Percentiles rank a stretch among this genome's conserved stretches.
These are phyloP conservation scores for Gracilaria vermiculophylla DNA, from an alignment of 23 red algal genomes.

Conservation along the genomic window DNA sequence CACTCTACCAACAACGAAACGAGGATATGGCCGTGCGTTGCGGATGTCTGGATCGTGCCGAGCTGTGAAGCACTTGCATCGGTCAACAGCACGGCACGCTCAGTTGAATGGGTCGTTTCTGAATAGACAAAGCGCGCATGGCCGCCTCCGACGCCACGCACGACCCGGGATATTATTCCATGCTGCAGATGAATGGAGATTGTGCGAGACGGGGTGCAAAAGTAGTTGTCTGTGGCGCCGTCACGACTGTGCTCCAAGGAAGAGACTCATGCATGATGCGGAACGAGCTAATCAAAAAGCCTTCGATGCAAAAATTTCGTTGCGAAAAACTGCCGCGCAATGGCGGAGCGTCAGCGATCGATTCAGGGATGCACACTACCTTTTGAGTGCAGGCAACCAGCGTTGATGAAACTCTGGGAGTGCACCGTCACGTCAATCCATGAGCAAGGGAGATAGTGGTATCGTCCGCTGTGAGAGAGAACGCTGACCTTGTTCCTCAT, in stretches of 20 bases:
- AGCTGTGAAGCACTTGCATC: background rate
- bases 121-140: background rate
- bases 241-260: too few species aligned
- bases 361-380: too few species aligned
- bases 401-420: too few species aligned
- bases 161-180: background rate
- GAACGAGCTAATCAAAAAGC: background rate
- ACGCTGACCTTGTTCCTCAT: too few species aligned
- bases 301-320: background rate
- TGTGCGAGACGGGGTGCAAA: background rate
- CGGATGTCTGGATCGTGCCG: background rate
- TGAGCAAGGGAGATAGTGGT: too few species aligned
- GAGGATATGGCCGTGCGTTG: too few species aligned
- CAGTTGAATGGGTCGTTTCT: background rate
- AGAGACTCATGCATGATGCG: too few species aligned
- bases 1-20: background rate
- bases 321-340: background rate
- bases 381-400: too few species aligned
- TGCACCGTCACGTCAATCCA: too few species aligned
- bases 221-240: background rate
- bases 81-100: background rate
- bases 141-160: background rate
- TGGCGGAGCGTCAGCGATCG: background rate
- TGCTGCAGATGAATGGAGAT: background rate
- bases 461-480: too few species aligned